phyloP scores from a whole-genome alignment of 139 green algal species.

The Chlorella sp. region DNA sequence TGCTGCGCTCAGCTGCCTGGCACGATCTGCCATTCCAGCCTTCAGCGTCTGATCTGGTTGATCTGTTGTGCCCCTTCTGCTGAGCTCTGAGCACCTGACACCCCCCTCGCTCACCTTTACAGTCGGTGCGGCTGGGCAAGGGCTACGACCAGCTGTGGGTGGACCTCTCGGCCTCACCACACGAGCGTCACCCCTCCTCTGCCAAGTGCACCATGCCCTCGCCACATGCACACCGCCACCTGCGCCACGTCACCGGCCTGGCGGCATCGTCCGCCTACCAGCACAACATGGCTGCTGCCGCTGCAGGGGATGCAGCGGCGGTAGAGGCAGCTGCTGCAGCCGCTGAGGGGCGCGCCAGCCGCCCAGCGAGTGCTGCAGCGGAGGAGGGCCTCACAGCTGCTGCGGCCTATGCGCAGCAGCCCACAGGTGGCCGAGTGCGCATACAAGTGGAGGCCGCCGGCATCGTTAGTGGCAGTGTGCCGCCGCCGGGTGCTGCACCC shows the following conservation, averaged over 20 bases:
- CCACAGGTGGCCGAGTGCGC: slow-evolving; percentile 42
- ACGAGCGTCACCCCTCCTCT: slow-evolving; percentile 58
- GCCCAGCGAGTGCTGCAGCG: not conserved
- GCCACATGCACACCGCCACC: slow-evolving; percentile 68
- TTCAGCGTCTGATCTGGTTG: too few relatives aligned
- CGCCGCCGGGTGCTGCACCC: not conserved
- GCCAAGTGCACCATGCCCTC: slow-evolving; percentile 79
- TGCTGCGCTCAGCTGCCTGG: too few relatives aligned
- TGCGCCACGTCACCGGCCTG: slow-evolving; percentile 70
- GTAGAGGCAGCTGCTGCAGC: not conserved
- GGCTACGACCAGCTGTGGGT: slow-evolving; percentile 73
- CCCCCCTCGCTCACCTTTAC: not conserved
- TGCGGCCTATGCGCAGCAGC: not conserved
- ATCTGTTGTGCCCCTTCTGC: too few relatives aligned
- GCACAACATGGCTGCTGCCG: not conserved
- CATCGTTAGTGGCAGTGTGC: slow-evolving; percentile 37
- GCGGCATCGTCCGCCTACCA: slow-evolving; percentile 1
- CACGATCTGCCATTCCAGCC: too few relatives aligned
- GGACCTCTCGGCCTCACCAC: slow-evolving; percentile 58
- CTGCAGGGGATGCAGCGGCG: slow-evolving; percentile 23
- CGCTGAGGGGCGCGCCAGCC: not conserved
- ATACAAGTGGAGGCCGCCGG: slow-evolving; percentile 60
- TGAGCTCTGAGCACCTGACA: too few relatives aligned
- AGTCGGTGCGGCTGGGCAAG: slow-evolving; percentile 51
- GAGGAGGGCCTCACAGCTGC: not conserved